Base-by-base conservation (phyloP, 768 basidiomycete genomes). In the Cystobasidium ongulense region DNA sequence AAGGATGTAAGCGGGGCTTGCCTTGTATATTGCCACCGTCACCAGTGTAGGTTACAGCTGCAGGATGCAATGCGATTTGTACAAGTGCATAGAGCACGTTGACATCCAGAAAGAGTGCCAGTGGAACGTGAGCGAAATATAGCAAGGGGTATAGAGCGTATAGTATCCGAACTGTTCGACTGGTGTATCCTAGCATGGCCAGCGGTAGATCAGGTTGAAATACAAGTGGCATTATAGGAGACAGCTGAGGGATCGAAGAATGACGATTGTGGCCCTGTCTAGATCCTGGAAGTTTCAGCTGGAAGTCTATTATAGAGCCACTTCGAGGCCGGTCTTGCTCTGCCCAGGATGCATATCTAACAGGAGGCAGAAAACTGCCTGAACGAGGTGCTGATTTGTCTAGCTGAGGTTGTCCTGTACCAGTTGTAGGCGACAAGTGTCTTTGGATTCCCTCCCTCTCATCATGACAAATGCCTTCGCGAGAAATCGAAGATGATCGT, bases 141-240 rank as follows among this genome's bases (percentile, higher is more conserved):
- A 76, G 15, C 73, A 78, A 0, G 73, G 76, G 27, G 78, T 80
- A 65, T 73, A 76, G 1, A 77, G 79, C 38, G 78, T 80, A 52
- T 78, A 76, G 17, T 43, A 70, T 38, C 23, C 33, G 35, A 53
- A 35, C 73, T 11, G 63, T 23, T 1, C 65, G 53, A 18, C 64
- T 74, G 33, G 57, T 43, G 18, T 78, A 78, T 33, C 73, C 62
- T 25, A 61, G 59, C 35, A 64, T 64, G 17, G 27, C 63, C 27
- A 64, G 31, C 21, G 36, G 36, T 64, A 64, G 25, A 64, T 39
- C 36, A 38, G 31, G 63, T 64, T 64, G 63, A 41, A 64, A 64
- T 39, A 64, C 63, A 4, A 64, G 35, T 2, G 10, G 63, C 63
- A 64, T 64, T 1, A 64, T 27, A 39, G 63, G 63, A 13, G 57